Base-by-base conservation (phyloP, 179 eudicot genomes). In the Beta macrorhiza region DNA sequence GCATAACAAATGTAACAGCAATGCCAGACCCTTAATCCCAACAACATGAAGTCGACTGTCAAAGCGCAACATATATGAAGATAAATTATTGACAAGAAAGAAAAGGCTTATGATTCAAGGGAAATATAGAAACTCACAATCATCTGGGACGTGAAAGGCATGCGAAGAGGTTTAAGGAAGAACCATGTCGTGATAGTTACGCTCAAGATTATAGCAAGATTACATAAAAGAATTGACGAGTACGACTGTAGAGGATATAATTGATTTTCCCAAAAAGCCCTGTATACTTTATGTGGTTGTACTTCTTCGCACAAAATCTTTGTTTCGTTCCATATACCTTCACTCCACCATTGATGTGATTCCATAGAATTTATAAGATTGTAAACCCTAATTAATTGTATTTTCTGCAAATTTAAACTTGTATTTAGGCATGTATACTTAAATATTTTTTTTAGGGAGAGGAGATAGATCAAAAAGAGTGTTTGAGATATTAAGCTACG, bases 91-190 rank as follows among this genome's bases (percentile, higher is more conserved):
- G 42, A 37, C 42, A 37, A 19, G 22, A 47, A 2, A 72, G 13
- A n/a, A 37, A 14, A 37, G 7, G 12, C 63, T 17, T 61, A n/a
- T 19, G 4, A 8, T 19, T 6, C 10, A 6, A 61, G 6, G 19
- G 65, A 57, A 32, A 74, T 5, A 10, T 1, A 49, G 20, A 16
- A 78, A 67, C 85, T 55, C 74, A 83, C 85, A 4, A 83, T 78
- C 79, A 78, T 83, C 58, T 78, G 82, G 9, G 82, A 65, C 63
- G 78, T 79, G 42, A 78, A 83, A 42, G 85, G 75, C 82, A 79
- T 74, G 29, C 75, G 78, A 32, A 83, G 69, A 74, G 85, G 82
- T 25, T 47, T 83, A 49, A 83, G 82, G 25, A 83, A 22, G 71
- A 45, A 78, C 74, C 72, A 83, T 14, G 81, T 72, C 1, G 62